Conservation (phyloP, 1,284 basidiomycete genomes). For the Testicularia cyperi region DNA sequence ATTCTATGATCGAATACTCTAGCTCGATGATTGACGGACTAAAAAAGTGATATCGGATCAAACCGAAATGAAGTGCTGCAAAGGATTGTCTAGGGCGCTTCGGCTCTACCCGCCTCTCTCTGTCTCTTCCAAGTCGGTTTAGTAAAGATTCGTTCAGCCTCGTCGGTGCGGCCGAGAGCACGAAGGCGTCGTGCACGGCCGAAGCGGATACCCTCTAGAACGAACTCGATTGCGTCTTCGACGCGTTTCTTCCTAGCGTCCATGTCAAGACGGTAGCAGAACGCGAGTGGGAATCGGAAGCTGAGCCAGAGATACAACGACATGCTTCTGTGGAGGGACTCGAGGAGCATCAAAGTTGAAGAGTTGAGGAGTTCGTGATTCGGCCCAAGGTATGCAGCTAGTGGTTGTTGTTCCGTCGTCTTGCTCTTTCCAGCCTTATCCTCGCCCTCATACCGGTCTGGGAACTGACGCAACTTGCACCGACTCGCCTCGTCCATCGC, state of each 20-base stretch:
- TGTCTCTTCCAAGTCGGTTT: slow-evolving; percentile 2
- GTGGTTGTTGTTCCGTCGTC: slow-evolving; percentile 6
- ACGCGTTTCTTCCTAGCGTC: slow-evolving; percentile 68
- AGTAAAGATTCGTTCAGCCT: not conserved
- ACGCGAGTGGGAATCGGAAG: slow-evolving; percentile 75
- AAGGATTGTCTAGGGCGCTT: too few species aligned
- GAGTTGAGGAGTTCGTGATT: slow-evolving; percentile 27
- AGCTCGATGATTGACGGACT: too few species aligned
- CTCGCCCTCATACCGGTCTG: not conserved
- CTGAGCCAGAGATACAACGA: slow-evolving; percentile 85
- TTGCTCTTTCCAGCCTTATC: not conserved
- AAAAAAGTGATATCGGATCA: too few species aligned
- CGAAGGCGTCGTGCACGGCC: slow-evolving; percentile 43
- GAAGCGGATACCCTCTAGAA: slow-evolving; percentile 56
- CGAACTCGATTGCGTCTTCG: slow-evolving; percentile 70
- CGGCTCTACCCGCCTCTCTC: too few species aligned
- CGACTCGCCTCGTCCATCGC: not conserved
- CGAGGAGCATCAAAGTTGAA: slow-evolving; percentile 66
- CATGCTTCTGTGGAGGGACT: slow-evolving; percentile 78
- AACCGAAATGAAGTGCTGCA: too few species aligned
- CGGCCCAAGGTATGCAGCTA: slow-evolving; percentile 12
- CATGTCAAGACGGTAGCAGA: slow-evolving; percentile 67
- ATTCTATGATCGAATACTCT: too few species aligned
- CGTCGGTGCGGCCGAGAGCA: slow-evolving; percentile 18
- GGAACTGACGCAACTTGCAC: too few species aligned